Conservation (phyloP, 495 filamentous ascomycete genomes). For the Neurospora sp. region DNA sequence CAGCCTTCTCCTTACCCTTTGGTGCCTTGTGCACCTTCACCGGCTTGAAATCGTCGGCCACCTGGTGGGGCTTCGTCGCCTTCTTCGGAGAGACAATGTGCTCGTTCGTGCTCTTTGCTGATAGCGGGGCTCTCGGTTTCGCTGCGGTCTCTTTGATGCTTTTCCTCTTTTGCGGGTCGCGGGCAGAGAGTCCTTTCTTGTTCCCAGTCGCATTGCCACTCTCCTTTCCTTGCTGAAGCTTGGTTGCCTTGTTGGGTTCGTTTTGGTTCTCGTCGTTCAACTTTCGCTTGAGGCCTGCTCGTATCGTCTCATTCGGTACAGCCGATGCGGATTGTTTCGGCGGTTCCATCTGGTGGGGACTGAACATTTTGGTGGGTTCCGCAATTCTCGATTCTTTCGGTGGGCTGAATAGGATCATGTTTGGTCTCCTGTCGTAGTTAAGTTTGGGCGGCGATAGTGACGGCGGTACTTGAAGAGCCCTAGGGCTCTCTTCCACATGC, state of each 20-base stretch:
- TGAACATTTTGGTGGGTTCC: neutral
- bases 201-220: conserved; percentile 5
- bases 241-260: neutral
- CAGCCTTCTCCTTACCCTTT: conserved; percentile 1
- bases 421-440: conserved; percentile 12
- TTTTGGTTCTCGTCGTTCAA: conserved; percentile 23
- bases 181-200: conserved; percentile 5
- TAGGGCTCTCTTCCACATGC: conserved; percentile 9
- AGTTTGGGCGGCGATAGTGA: conserved; percentile 8
- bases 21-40: conserved; percentile 12
- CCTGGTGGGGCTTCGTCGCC: conserved; percentile 12
- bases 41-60: conserved; percentile 7
- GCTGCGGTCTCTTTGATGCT: conserved; percentile 25
- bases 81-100: conserved; percentile 34
- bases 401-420: neutral
- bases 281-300: conserved; percentile 25
- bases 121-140: conserved; percentile 28
- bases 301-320: conserved; percentile 1
- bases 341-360: neutral
- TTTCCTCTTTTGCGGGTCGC: conserved; percentile 11
- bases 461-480: neutral
- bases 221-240: conserved; percentile 21
- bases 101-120: conserved; percentile 38
- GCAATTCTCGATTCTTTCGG: neutral
- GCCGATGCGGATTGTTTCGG: neutral